Evolutionary conservation across 768 basidiomycete species (phyloP), one percentile per base, ranked within the genome.

Genomic region (Auriscalpium microsporum): DNA sequence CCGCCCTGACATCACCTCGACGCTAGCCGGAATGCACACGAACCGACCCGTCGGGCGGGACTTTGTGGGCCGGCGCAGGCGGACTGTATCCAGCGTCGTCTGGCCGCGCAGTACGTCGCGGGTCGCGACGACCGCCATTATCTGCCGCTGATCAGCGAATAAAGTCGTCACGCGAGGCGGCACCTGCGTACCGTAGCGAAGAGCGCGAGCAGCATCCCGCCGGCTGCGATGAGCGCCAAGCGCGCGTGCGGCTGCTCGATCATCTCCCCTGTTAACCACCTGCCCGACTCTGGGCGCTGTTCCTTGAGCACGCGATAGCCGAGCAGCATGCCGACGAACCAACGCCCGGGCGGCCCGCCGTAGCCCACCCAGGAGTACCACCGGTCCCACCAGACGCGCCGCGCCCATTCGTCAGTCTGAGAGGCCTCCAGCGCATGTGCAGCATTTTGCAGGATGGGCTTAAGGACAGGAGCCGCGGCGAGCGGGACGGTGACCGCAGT

Each of bases 331-430:
- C 62, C 63, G 17, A 60, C 21, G 19, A 55, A 28, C 54, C 59
- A 64, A 40, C 59, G 62, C 45, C 63, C 63, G 5, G 52, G 48
- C 19, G 63, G 63, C 1, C 62, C 63, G 9, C 62, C 62, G 23
- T 48, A 59, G 19, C 63, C 33, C 37, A 64, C 35, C 63, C 63
- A 64, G 4, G 62, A 64, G 48, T 60, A 59, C 35, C 48, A 55
- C 11, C 56, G 52, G 45, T 49, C 51, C 62, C 63, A 64, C 63
- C 63, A 64, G 10, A 56, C 19, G 8, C 40, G 45, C 8, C 40
- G 45, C 33, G 51, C 23, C 62, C 62, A 63, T 8, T 44, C 16
- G 33, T 64, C 62, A 2, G 56, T 55, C 35, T 56, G 54, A 2
- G 63, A 63, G 11, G n/a, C 56, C 10, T 37, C 44, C 14, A 63